Percentiles rank a stretch among this genome's conserved stretches.
Conservation (phyloP, 2,329 filamentous ascomycete species). For the Aspergillus clavatus region DNA sequence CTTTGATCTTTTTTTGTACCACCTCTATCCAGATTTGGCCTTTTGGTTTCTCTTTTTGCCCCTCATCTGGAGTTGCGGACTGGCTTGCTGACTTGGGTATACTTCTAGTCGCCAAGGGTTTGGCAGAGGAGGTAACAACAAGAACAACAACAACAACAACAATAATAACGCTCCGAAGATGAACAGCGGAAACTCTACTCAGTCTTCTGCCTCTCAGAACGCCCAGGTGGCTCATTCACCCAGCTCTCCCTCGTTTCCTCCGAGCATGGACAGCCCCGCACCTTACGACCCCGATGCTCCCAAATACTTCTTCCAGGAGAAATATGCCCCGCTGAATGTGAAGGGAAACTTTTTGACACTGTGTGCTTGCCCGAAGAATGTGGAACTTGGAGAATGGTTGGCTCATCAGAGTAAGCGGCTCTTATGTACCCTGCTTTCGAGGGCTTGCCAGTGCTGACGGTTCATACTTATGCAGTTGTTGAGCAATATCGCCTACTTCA, state of each 20-base stretch:
- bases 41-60: slow-evolving; percentile 2
- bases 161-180: slow-evolving; percentile 39
- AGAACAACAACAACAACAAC: slow-evolving; percentile 35
- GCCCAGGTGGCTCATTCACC: slow-evolving; percentile 28
- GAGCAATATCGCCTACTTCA: slow-evolving; percentile 87
- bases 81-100: slow-evolving; percentile 25
- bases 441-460: slow-evolving; percentile 6
- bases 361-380: slow-evolving; percentile 85
- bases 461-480: slow-evolving; percentile 58
- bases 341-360: slow-evolving; percentile 97
- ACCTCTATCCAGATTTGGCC: slow-evolving; percentile 3
- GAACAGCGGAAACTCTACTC: slow-evolving; percentile 31
- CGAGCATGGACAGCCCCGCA: slow-evolving; percentile 34
- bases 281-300: slow-evolving; percentile 40
- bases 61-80: slow-evolving; percentile 13
- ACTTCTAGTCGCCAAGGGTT: slow-evolving; percentile 45
- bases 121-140: slow-evolving; percentile 45
- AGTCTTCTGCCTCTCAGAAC: slow-evolving; percentile 26
- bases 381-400: slow-evolving; percentile 92
- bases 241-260: slow-evolving; percentile 39
- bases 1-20: slow-evolving; percentile 5
- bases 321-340: slow-evolving; percentile 74
- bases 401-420: slow-evolving; percentile 74
- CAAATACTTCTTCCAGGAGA: slow-evolving; percentile 50
- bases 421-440: not conserved